Percentiles rank a stretch among this genome's conserved stretches.
Evolutionary conservation across 2,329 filamentous ascomycete species (phyloP).

Genomic region (Hypoxylon sp.): DNA sequence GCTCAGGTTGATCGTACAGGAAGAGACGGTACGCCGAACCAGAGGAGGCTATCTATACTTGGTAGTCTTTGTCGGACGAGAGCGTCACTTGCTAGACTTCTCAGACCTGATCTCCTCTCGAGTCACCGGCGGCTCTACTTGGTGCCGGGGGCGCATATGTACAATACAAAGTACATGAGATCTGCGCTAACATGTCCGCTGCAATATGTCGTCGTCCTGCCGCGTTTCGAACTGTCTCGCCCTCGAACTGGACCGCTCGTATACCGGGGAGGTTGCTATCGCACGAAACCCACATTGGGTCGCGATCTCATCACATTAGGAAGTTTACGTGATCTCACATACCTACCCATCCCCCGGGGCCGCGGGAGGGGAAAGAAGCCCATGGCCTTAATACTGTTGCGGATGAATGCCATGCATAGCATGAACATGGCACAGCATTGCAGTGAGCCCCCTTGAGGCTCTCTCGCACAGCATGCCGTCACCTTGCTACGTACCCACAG

Average conservation of each 20-base stretch:
- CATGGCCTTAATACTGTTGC: constrained; percentile 16
- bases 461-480: constrained; percentile 41
- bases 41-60: not conserved
- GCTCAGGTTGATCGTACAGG: not conserved
- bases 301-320: not conserved
- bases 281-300: constrained; percentile 4
- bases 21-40: not conserved
- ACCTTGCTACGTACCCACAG: constrained; percentile 42
- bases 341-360: constrained; percentile 2
- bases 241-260: constrained; percentile 1
- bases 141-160: not conserved
- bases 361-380: not conserved
- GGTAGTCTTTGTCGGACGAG: not conserved
- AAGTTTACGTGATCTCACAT: constrained; percentile 18
- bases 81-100: not conserved
- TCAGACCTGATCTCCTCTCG: too few species aligned
- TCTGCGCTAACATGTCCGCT: not conserved
- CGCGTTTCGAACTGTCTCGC: constrained; percentile 22
- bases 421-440: constrained; percentile 43
- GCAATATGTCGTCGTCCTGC: constrained; percentile 5
- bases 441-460: constrained; percentile 45
- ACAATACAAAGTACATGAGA: not conserved
- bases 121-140: not conserved
- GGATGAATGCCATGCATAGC: constrained; percentile 44
- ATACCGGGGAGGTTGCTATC: constrained; percentile 12